These are phyloP conservation scores for Quercus variabilis DNA, from an alignment of 306 rosid species.

Conservation along the genomic window DNA sequence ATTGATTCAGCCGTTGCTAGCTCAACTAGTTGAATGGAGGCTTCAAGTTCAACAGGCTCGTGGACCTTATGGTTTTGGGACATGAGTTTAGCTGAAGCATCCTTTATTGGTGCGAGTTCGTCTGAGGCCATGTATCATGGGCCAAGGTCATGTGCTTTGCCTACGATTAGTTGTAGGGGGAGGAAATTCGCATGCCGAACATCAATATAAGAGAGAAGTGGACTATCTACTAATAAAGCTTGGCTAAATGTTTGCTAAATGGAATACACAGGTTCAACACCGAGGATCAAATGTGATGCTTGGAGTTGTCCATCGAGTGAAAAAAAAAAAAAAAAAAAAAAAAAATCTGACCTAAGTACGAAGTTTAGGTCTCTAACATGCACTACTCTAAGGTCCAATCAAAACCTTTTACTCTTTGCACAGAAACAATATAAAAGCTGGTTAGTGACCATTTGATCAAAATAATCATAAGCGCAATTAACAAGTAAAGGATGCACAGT, in stretches of 20 bases:
- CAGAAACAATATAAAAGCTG: too few species aligned
- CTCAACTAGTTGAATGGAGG: fast-evolving
- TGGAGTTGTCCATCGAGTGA: fast-evolving
- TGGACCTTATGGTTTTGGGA: fast-evolving
- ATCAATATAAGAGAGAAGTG: fast-evolving
- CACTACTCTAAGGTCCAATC: too few species aligned
- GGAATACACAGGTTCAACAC: fast-evolving
- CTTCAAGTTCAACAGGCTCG: fast-evolving
- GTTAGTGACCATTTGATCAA: too few species aligned
- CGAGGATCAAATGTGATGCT: fast-evolving
- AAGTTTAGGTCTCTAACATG: too few species aligned
- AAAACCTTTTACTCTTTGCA: too few species aligned
- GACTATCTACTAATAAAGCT: too few species aligned
- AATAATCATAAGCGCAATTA: too few species aligned
- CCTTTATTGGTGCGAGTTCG: fast-evolving
- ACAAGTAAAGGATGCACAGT: too few species aligned
- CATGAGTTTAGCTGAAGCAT: fast-evolving
- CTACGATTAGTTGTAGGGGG: fast-evolving
- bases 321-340: too few species aligned
- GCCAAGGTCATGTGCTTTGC: fast-evolving
- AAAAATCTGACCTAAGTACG: too few species aligned
- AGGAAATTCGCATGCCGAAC: fast-evolving
- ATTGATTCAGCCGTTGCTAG: fast-evolving
- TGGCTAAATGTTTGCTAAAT: fast-evolving
- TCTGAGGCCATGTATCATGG: fast-evolving